A percentile compares a stretch with the other conserved stretches of the same genome.
Conservation (phyloP, 306 rosid genomes). For the Prosopis cineraria region DNA sequence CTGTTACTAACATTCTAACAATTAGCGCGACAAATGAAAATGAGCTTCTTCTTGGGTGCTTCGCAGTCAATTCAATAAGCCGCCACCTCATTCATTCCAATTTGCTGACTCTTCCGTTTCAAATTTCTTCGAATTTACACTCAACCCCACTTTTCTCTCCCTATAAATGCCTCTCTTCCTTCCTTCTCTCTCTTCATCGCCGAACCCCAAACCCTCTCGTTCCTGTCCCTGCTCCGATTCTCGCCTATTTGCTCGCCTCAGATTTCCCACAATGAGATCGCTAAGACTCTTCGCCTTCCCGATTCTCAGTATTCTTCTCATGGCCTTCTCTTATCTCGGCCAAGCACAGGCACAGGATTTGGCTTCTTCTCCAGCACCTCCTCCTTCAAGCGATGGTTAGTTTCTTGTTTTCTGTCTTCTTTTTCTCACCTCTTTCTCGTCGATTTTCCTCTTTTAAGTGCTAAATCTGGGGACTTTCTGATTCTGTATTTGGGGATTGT, state of each 20-base stretch:
- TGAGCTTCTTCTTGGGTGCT: background rate
- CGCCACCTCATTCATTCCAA: background rate
- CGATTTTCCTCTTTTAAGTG: background rate
- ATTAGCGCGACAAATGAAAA: background rate
- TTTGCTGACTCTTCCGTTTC: background rate
- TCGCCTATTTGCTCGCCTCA: background rate
- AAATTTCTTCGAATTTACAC: background rate
- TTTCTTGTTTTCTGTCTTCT: background rate
- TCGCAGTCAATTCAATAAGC: background rate
- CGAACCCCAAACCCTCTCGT: background rate
- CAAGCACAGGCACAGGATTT: conserved; percentile 46
- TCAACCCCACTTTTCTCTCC: background rate
- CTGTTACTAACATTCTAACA: too few species aligned
- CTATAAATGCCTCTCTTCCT: conserved; percentile 29
- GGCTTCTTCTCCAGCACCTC: conserved; percentile 43
- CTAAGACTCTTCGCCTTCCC: conserved; percentile 37
- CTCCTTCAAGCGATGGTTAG: conserved; percentile 57
- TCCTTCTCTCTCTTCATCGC: background rate
- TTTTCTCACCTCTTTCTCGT: background rate
- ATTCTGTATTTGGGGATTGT: background rate
- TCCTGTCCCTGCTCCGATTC: too few species aligned
- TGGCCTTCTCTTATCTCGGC: conserved; percentile 31
- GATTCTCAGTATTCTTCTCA: conserved; percentile 38
- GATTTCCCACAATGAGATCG: conserved; percentile 32
- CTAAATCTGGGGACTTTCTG: background rate